A percentile compares a stretch with the other conserved stretches of the same genome.
phyloP scores from a whole-genome alignment of 1,284 basidiomycete genomes.

The Rhodotorula sp. region DNA sequence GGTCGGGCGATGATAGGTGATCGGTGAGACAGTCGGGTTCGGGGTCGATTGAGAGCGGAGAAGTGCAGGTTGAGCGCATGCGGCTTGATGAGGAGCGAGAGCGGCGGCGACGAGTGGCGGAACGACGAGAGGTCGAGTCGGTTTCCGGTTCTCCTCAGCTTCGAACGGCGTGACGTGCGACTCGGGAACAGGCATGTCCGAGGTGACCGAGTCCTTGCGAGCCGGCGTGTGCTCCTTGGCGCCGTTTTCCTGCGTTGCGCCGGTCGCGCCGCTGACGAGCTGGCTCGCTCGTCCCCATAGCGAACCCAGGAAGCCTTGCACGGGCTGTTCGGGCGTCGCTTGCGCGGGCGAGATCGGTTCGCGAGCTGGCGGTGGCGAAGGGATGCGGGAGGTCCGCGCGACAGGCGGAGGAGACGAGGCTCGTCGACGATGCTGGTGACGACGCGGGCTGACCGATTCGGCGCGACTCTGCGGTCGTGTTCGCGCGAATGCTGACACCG shows the following conservation, averaged over 20 bases:
- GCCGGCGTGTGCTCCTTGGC: not conserved
- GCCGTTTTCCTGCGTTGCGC: not conserved
- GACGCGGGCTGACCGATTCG: not conserved
- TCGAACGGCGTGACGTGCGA: conserved; percentile 12
- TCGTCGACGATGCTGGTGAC: not conserved
- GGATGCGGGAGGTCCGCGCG: not conserved
- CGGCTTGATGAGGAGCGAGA: not conserved
- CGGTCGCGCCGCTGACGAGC: conserved; percentile 9
- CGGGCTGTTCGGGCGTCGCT: not conserved
- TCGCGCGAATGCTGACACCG: not conserved
- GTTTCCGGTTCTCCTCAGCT: not conserved
- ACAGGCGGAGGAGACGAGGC: not conserved
- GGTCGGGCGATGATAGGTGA: conserved; percentile 32
- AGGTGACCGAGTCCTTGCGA: not conserved
- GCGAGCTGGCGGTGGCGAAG: not conserved
- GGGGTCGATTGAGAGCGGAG: not conserved
- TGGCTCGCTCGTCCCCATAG: conserved; percentile 17
- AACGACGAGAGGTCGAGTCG: not conserved
- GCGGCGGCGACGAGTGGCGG: conserved; percentile 2
- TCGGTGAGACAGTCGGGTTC: conserved; percentile 25
- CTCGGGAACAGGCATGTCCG: not conserved
- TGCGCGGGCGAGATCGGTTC: too few species aligned
- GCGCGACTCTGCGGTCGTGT: too few species aligned
- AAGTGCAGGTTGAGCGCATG: not conserved
- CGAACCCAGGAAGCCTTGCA: conserved; percentile 9